Evolutionary conservation across 306 rosid genomes (phyloP).

Genomic region (Cicer bijugum): DNA sequence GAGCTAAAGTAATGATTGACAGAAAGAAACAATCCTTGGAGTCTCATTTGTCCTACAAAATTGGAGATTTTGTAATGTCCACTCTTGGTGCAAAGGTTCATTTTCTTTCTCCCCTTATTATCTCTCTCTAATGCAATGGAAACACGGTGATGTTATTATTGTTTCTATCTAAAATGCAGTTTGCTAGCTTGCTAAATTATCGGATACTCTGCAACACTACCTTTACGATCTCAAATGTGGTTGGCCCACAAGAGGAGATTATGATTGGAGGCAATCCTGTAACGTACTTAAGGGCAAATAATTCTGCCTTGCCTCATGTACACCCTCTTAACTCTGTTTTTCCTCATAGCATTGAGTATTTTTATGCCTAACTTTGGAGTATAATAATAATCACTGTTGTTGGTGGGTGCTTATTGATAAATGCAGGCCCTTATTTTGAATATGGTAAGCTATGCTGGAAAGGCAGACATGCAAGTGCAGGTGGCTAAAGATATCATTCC

Average conservation of each 20-base stretch:
- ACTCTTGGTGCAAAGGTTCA: constrained; percentile 75
- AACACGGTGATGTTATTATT: constrained; percentile 3
- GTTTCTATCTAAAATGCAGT: constrained; percentile 46
- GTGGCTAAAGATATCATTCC: constrained; percentile 92
- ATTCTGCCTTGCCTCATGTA: constrained; percentile 86
- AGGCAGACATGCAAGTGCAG: constrained; percentile 87
- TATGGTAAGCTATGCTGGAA: constrained; percentile 89
- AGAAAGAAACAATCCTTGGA: constrained; percentile 71
- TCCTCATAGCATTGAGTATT: constrained; percentile 16
- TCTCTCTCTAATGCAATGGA: not conserved
- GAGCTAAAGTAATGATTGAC: constrained; percentile 75
- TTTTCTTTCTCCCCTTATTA: not conserved
- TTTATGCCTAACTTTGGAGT: not conserved
- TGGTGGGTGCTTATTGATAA: constrained; percentile 43
- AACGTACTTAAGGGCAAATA: constrained; percentile 67
- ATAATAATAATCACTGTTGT: not conserved
- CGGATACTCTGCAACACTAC: constrained; percentile 76
- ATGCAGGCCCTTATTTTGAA: constrained; percentile 79
- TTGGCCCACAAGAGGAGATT: constrained; percentile 86
- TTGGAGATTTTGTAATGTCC: constrained; percentile 59
- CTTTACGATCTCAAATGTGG: constrained; percentile 78
- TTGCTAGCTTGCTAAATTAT: constrained; percentile 67
- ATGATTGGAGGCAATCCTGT: constrained; percentile 71
- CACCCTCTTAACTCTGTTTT: constrained; percentile 35
- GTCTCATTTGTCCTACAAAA: constrained; percentile 62